Evolutionary conservation across 805 yeast genomes (phyloP).

Genomic region (Metschnikowia kunwiensis): DNA sequence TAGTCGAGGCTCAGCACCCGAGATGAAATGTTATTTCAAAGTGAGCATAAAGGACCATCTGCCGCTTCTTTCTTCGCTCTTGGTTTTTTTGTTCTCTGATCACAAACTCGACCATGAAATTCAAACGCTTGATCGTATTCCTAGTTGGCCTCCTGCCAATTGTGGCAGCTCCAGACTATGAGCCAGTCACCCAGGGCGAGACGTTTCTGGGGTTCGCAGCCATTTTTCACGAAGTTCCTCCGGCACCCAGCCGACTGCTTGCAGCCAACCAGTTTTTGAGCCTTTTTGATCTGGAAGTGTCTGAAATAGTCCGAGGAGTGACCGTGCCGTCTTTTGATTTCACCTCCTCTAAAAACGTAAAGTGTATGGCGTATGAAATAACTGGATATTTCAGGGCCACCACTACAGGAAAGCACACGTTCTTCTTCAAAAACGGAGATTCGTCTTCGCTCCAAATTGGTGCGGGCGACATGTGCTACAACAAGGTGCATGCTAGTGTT

Average conservation of each 20-base stretch:
- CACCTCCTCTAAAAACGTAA: background rate
- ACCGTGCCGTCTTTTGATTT: background rate
- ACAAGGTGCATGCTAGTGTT: background rate
- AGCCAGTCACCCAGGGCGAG: no score
- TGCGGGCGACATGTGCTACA: slow-evolving; percentile 1
- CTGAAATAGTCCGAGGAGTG: background rate
- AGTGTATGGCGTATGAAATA: background rate
- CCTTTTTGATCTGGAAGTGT: background rate
- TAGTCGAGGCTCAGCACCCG: no score
- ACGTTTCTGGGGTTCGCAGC: background rate
- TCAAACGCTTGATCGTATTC: no score
- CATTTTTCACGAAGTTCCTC: background rate
- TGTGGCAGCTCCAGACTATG: no score
- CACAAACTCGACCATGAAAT: no score
- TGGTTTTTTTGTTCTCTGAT: no score
- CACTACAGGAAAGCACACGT: background rate
- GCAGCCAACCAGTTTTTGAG: background rate
- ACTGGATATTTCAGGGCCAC: background rate
- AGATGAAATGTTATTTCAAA: no score
- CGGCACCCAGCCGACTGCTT: background rate
- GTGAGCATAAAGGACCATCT: no score
- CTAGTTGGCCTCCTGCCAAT: no score
- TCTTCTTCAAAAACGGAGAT: background rate
- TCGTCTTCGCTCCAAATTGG: background rate
- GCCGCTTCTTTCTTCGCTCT: no score